A percentile compares a stretch with the other conserved stretches of the same genome.
phyloP scores from a whole-genome alignment of 345 rosid genomes.

The Kandelia obovata region DNA sequence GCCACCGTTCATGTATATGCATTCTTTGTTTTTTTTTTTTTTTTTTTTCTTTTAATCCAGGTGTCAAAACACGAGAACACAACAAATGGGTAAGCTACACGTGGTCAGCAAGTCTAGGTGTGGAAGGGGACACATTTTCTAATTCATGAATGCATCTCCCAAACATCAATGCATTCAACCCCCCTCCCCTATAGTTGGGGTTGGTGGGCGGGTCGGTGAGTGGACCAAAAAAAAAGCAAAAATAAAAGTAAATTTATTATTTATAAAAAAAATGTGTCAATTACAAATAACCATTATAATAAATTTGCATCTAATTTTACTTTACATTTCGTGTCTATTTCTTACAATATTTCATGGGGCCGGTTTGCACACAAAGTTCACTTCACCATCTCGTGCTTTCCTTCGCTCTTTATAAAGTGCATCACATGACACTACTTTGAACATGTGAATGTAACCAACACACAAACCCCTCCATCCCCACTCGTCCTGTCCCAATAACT shows the following conservation, averaged over 20 bases:
- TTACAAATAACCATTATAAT: too few relatives aligned
- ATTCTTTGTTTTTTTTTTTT: not conserved
- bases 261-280: too few relatives aligned
- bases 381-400: conserved; percentile 41
- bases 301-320: too few relatives aligned
- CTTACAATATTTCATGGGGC: too few relatives aligned
- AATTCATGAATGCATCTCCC: conserved; percentile 21
- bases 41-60: not conserved
- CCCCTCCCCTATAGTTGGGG: too few relatives aligned
- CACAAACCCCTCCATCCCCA: not conserved
- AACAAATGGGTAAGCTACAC: not conserved
- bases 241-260: too few relatives aligned
- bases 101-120: not conserved
- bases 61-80: conserved; percentile 13
- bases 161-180: not conserved
- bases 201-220: too few relatives aligned
- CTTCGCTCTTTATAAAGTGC: conserved; percentile 26
- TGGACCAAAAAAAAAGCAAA: too few relatives aligned
- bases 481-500: not conserved
- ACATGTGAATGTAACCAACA: conserved; percentile 25
- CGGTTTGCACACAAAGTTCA: not conserved
- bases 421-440: conserved; percentile 29
- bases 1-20: too few relatives aligned
- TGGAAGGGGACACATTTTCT: not conserved
- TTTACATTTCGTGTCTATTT: too few relatives aligned